phyloP scores from a whole-genome alignment of 768 basidiomycete genomes.

The Russula foetens region DNA sequence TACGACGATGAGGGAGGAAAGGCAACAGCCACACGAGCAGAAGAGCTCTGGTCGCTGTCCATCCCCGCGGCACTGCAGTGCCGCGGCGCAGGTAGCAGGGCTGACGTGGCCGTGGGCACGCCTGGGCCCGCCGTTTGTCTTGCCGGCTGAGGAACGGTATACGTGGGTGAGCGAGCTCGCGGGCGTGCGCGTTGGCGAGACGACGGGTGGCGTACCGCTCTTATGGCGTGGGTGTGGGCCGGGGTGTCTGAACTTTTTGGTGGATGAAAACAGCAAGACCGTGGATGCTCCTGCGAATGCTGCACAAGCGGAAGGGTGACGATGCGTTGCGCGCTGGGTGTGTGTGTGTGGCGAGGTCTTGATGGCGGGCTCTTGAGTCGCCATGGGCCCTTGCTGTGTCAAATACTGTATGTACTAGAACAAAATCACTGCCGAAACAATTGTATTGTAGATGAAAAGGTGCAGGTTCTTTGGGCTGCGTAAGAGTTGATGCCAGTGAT shows the following conservation, averaged over 20 bases:
- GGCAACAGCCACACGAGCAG: background rate
- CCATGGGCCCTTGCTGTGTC: background rate
- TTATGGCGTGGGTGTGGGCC: slow-evolving; percentile 18
- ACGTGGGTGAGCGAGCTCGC: slow-evolving; percentile 15
- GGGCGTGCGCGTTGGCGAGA: slow-evolving; percentile 13
- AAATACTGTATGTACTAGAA: background rate
- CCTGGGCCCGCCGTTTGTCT: slow-evolving; percentile 12
- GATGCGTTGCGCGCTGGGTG: background rate
- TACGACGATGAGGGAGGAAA: background rate
- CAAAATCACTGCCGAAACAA: background rate
- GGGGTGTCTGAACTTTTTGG: slow-evolving; percentile 17
- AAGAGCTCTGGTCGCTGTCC: slow-evolving; percentile 16
- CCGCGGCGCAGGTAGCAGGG: background rate
- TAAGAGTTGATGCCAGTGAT: too few species aligned
- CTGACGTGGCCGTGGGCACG: slow-evolving; percentile 14
- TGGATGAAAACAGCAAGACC: background rate
- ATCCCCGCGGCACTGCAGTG: slow-evolving; percentile 2
- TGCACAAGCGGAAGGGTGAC: background rate
- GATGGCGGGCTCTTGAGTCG: background rate
- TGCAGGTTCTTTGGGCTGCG: too few species aligned
- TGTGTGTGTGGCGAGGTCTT: background rate
- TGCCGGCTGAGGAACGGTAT: slow-evolving; percentile 16
- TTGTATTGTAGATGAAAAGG: background rate
- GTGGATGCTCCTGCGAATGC: too few species aligned
- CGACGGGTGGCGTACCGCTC: slow-evolving; percentile 17